These are phyloP conservation scores for Cystoisospora suis DNA, from an alignment of 169 alveolate species.

Conservation along the genomic window DNA sequence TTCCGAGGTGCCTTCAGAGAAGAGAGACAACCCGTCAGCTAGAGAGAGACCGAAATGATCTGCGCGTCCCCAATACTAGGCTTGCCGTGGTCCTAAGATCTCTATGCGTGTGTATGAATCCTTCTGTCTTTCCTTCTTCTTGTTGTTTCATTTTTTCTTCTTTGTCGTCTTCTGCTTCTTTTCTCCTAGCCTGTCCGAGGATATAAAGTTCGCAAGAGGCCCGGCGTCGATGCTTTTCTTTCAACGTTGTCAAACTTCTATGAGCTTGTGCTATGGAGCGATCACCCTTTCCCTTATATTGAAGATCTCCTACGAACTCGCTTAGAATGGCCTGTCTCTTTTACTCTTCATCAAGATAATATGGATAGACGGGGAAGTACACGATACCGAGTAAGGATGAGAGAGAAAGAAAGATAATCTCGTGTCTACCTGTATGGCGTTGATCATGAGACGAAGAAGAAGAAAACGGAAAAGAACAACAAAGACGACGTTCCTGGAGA, in stretches of 20 bases:
- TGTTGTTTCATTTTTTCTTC: neutral
- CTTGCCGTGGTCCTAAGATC: neutral
- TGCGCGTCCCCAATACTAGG: neutral
- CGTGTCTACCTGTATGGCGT: neutral
- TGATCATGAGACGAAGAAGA: too few species aligned
- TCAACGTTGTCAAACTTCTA: conserved; percentile 85
- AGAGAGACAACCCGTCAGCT: too few species aligned
- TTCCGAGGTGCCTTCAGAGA: too few species aligned
- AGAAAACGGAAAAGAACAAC: too few species aligned
- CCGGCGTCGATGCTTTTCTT: conserved; percentile 90
- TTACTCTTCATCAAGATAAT: conserved; percentile 21
- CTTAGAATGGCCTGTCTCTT: conserved; percentile 28
- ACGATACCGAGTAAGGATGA: conserved; percentile 17
- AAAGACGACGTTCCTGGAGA: too few species aligned
- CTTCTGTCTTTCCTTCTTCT: neutral
- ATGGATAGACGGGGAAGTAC: conserved; percentile 7
- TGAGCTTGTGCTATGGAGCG: conserved; percentile 93
- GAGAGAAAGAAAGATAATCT: neutral
- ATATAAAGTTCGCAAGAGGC: conserved; percentile 91
- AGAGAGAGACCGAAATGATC: too few species aligned
- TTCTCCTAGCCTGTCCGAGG: conserved; percentile 79
- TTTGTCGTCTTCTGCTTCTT: neutral
- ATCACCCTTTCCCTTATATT: conserved; percentile 18
- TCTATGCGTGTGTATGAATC: neutral
- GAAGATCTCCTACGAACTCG: conserved; percentile 19